Evolutionary conservation across 1,284 basidiomycete genomes (phyloP).

Genomic region (Xerocomus cyaneibrunnescens): DNA sequence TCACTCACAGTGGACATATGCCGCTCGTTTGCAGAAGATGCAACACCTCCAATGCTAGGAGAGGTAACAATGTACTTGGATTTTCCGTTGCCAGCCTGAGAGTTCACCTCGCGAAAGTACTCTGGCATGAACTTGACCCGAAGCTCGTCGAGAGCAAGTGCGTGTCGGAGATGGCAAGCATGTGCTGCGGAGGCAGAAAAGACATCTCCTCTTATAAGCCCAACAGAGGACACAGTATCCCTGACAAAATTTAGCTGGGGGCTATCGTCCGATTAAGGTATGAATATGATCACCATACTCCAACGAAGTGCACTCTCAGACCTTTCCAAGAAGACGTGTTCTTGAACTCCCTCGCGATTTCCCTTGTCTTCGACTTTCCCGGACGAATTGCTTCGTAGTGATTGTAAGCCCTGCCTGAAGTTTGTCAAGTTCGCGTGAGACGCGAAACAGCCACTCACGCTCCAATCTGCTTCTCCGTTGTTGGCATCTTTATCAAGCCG

Average conservation of each 20-base stretch:
- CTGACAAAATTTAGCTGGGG: constrained; percentile 19
- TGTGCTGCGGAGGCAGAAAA: constrained; percentile 25
- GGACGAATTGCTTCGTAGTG: constrained; percentile 31
- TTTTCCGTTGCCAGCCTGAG: constrained; percentile 2
- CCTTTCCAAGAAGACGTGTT: constrained; percentile 37
- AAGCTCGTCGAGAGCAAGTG: constrained; percentile 42
- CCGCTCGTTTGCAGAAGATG: not conserved
- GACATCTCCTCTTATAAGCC: constrained; percentile 25
- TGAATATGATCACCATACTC: constrained; percentile 36
- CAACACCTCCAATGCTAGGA: not conserved
- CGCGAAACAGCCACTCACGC: constrained; percentile 13
- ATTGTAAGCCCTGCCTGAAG: constrained; percentile 38
- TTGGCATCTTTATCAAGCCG: constrained; percentile 22
- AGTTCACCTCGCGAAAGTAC: constrained; percentile 33
- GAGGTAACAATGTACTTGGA: constrained; percentile 9
- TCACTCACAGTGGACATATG: not conserved
- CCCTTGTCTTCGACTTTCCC: constrained; percentile 11
- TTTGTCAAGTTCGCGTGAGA: not conserved
- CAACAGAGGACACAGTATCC: constrained; percentile 45
- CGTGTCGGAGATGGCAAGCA: constrained; percentile 42
- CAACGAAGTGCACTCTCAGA: constrained; percentile 40
- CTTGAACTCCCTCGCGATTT: constrained; percentile 36
- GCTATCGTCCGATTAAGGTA: not conserved
- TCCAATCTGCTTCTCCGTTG: constrained; percentile 30
- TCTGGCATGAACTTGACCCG: constrained; percentile 46